Conservation (phyloP, 257 asterid genomes). For the Penstemon newberryi region DNA sequence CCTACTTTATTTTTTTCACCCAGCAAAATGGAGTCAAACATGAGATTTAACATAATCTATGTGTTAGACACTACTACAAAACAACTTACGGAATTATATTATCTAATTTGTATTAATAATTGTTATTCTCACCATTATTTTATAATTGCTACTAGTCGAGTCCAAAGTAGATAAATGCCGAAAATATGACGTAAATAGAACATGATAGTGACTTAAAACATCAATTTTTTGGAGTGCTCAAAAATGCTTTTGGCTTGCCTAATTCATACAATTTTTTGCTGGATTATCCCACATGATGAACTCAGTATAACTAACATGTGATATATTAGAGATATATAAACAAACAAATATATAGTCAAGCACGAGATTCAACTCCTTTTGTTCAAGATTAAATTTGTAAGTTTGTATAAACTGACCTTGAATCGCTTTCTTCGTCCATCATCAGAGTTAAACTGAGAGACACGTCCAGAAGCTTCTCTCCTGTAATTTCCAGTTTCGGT, state of each 20-base stretch:
- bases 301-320: background rate
- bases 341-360: background rate
- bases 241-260: background rate
- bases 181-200: too few species aligned
- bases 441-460: constrained; percentile 53
- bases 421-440: constrained; percentile 70
- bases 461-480: constrained; percentile 48
- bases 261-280: too few species aligned
- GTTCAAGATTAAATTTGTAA: constrained; percentile 5
- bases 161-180: background rate
- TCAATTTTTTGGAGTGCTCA: background rate
- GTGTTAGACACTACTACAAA: too few species aligned
- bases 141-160: background rate
- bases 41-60: too few species aligned
- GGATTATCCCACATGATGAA: too few species aligned
- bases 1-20: too few species aligned
- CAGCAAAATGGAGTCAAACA: too few species aligned
- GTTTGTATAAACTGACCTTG: constrained; percentile 48
- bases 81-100: too few species aligned
- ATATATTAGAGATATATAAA: background rate
- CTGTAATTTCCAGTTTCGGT: constrained; percentile 42
- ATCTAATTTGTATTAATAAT: too few species aligned
- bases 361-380: background rate
- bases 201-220: too few species aligned
- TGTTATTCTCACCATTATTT: too few species aligned